phyloP scores from a whole-genome alignment of 768 basidiomycete species.

The Amanita fuliginea region DNA sequence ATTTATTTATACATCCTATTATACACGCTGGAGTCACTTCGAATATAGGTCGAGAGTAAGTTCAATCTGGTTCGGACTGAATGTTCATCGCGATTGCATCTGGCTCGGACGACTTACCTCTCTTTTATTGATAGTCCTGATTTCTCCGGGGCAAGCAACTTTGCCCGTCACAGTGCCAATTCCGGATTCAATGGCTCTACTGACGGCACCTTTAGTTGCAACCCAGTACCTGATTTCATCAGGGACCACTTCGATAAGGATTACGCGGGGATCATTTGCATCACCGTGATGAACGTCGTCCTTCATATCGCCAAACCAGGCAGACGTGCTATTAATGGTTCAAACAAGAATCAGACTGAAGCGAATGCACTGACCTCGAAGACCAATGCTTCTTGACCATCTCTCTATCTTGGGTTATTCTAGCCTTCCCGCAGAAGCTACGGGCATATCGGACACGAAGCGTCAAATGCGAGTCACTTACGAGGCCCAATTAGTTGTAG shows the following conservation, averaged over 20 bases:
- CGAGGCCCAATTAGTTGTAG: constrained; percentile 69
- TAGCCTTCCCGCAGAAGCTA: constrained; percentile 66
- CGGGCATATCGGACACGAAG: neutral
- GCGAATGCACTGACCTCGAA: constrained; percentile 24
- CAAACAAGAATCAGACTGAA: neutral
- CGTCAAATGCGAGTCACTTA: constrained; percentile 13
- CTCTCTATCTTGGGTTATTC: constrained; percentile 47
- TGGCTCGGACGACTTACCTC: constrained; percentile 40
- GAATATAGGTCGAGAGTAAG: constrained; percentile 27
- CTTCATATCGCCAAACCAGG: constrained; percentile 82
- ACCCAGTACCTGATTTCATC: constrained; percentile 79
- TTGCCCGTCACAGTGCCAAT: constrained; percentile 50
- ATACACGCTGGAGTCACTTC: constrained; percentile 13
- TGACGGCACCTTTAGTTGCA: constrained; percentile 46
- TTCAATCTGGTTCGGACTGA: constrained; percentile 25
- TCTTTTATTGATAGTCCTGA: constrained; percentile 58
- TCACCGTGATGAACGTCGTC: constrained; percentile 83
- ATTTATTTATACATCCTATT: constrained; percentile 4
- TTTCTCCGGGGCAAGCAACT: constrained; percentile 59
- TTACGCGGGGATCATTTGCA: constrained; percentile 66
- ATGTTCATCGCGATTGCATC: neutral
- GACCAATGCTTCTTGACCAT: constrained; percentile 59
- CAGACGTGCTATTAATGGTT: constrained; percentile 34
- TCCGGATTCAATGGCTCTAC: constrained; percentile 50
- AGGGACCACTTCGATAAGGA: constrained; percentile 69